Evolutionary conservation across 2,329 filamentous ascomycete genomes (phyloP).

Genomic region (Colletotrichum scovillei): DNA sequence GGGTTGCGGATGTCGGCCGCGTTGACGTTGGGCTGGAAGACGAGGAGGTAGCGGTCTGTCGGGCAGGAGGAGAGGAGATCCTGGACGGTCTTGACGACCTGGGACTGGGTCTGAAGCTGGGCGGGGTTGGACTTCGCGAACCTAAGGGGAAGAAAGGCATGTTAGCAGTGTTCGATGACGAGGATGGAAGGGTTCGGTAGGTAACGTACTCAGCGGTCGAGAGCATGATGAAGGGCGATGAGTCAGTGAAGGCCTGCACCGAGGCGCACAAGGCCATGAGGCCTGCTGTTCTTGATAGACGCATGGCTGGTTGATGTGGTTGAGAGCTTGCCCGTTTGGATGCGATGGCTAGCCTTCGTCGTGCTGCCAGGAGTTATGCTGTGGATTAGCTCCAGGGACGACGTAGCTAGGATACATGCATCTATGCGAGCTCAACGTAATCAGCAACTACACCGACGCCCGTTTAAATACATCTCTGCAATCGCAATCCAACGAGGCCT

Average conservation of each 20-base stretch:
- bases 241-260: constrained; percentile 82
- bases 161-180: constrained; percentile 20
- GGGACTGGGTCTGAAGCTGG: constrained; percentile 62
- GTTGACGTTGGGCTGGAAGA: constrained; percentile 81
- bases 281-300: constrained; percentile 61
- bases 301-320: constrained; percentile 56
- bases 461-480: neutral
- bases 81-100: constrained; percentile 56
- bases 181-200: neutral
- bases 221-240: constrained; percentile 89
- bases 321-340: constrained; percentile 19
- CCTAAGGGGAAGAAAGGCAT: constrained; percentile 35
- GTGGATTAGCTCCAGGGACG: constrained; percentile 11
- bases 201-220: constrained; percentile 81
- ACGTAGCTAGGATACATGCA: constrained; percentile 16
- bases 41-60: constrained; percentile 80
- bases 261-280: constrained; percentile 67
- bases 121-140: constrained; percentile 48
- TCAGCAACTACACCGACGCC: neutral
- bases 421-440: constrained; percentile 3
- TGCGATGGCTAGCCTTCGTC: constrained; percentile 28
- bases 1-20: constrained; percentile 72
- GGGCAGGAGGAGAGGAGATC: constrained; percentile 74
- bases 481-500: neutral
- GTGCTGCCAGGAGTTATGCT: constrained; percentile 13